A percentile compares a stretch with the other conserved stretches of the same genome.
Conservation (phyloP, 306 rosid genomes). For the Leucaena leucocephala region DNA sequence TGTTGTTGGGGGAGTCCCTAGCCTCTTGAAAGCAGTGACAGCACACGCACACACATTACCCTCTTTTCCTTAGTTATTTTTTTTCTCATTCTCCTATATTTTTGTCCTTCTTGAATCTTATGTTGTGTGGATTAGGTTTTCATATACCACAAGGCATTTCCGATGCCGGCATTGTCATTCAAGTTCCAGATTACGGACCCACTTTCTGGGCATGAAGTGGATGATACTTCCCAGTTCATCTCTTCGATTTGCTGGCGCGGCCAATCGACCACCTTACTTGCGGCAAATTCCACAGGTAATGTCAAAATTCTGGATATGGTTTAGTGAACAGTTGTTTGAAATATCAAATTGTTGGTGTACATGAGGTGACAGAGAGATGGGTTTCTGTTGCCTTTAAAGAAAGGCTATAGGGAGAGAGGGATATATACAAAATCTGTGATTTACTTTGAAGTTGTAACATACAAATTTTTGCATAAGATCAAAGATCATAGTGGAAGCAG, state of each 20-base stretch:
- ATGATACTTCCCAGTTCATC: constrained; percentile 77
- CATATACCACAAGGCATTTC: constrained; percentile 95
- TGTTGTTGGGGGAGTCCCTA: too few species aligned
- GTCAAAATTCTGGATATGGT: constrained; percentile 97
- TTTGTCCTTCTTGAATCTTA: not conserved
- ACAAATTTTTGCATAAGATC: constrained; percentile 61
- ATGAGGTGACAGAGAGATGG: constrained; percentile 29
- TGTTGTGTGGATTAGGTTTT: constrained; percentile 67
- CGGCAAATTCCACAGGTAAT: constrained; percentile 94
- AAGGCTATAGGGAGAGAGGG: constrained; percentile 35
- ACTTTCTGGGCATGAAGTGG: constrained; percentile 69
- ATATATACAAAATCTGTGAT: constrained; percentile 44
- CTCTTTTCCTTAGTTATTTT: not conserved
- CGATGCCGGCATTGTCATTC: constrained; percentile 92
- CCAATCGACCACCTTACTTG: constrained; percentile 78
- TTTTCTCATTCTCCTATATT: not conserved
- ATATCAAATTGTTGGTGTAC: constrained; percentile 31
- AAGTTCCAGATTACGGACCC: constrained; percentile 82
- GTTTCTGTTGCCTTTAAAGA: not conserved
- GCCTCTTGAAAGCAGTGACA: too few species aligned
- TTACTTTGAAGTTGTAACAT: constrained; percentile 54
- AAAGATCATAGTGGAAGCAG: constrained; percentile 54
- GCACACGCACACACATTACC: not conserved
- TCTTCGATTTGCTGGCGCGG: constrained; percentile 96
- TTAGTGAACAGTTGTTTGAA: constrained; percentile 37